A percentile compares a stretch with the other conserved stretches of the same genome.
phyloP scores from a whole-genome alignment of 257 asterid genomes.

The Linderniella brevidens region DNA sequence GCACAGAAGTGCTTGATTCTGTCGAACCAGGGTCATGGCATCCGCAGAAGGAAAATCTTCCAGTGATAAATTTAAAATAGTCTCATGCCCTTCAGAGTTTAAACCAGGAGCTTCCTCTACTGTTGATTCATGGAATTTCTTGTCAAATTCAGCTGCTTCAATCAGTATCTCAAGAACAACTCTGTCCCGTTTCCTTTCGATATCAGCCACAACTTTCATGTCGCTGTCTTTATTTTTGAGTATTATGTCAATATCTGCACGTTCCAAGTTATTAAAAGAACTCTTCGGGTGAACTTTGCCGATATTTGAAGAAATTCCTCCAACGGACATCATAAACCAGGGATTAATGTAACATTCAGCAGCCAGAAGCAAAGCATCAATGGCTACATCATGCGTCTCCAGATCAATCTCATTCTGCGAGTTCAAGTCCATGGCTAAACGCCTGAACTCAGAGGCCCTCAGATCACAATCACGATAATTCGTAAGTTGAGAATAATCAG shows the following conservation, averaged over 20 bases:
- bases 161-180: conserved; percentile 78
- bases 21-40: conserved; percentile 83
- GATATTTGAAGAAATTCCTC: conserved; percentile 24
- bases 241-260: conserved; percentile 30
- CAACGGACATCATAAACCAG: conserved; percentile 47
- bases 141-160: conserved; percentile 83
- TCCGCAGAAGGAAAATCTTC: conserved; percentile 57
- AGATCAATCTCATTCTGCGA: conserved; percentile 43
- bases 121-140: conserved; percentile 28
- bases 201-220: conserved; percentile 51
- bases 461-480: conserved; percentile 69
- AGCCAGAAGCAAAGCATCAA: conserved; percentile 87
- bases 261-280: conserved; percentile 19
- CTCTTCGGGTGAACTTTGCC: conserved; percentile 15
- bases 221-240: conserved; percentile 32
- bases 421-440: conserved; percentile 63
- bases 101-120: conserved; percentile 17
- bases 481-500: conserved; percentile 67
- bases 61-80: conserved; percentile 25
- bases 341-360: conserved; percentile 92
- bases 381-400: conserved; percentile 67
- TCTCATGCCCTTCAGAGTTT: conserved; percentile 39
- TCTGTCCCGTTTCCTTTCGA: conserved; percentile 87
- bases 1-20: conserved; percentile 69
- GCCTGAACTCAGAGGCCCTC: conserved; percentile 87